Percentiles rank a stretch among this genome's conserved stretches.
Evolutionary conservation across 1,284 basidiomycete genomes (phyloP).

Genomic region (Moesziomyces parantarcticus): DNA sequence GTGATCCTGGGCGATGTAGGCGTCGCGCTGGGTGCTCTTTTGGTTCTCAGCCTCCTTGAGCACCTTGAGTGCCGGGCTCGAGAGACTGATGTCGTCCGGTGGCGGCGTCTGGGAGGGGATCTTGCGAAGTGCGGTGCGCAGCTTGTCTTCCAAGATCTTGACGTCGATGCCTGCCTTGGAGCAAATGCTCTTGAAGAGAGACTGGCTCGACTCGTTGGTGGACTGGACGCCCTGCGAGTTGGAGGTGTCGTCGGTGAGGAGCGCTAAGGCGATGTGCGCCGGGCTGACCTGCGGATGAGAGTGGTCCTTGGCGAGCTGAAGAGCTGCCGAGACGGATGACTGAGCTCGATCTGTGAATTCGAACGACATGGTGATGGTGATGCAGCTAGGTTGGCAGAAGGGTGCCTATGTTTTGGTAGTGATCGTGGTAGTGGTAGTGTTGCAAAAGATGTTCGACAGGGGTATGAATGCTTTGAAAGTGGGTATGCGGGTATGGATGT

Average conservation of each 20-base stretch:
- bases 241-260: slow-evolving; percentile 73
- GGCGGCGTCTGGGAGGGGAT: slow-evolving; percentile 63
- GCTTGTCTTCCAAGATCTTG: slow-evolving; percentile 52
- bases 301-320: slow-evolving; percentile 85
- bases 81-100: slow-evolving; percentile 62
- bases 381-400: neutral
- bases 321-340: slow-evolving; percentile 75
- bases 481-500: neutral
- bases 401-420: neutral
- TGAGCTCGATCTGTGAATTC: slow-evolving; percentile 84
- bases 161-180: slow-evolving; percentile 81
- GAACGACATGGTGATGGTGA: slow-evolving; percentile 45
- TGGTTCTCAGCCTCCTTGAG: slow-evolving; percentile 60
- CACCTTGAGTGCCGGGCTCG: slow-evolving; percentile 55
- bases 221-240: slow-evolving; percentile 56
- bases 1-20: slow-evolving; percentile 91
- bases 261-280: slow-evolving; percentile 79
- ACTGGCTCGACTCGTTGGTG: slow-evolving; percentile 68
- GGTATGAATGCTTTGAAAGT: neutral
- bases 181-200: slow-evolving; percentile 80
- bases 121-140: slow-evolving; percentile 58
- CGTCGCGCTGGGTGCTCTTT: slow-evolving; percentile 75
- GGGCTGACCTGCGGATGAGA: slow-evolving; percentile 79
- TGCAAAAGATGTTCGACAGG: neutral
- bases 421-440: too few species aligned